Evolutionary conservation across 73 alveolate genomes (phyloP), one percentile per base, ranked within the genome.

Genomic region (Symbiodinium natans): DNA sequence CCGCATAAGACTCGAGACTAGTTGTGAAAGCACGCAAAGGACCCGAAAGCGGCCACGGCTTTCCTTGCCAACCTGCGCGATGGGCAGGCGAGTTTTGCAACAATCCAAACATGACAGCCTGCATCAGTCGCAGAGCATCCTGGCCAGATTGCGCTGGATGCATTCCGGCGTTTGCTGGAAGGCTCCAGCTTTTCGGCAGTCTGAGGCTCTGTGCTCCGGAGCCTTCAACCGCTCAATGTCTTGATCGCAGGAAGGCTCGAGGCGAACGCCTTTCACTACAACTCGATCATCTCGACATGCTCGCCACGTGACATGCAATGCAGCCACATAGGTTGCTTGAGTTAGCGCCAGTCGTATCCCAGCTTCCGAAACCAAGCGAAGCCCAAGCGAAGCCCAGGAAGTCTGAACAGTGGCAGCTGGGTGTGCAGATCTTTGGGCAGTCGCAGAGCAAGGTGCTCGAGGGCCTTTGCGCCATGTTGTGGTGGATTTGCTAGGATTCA

Each of bases 191-290:
- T n/a, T n/a, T n/a, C n/a, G n/a, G n/a, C n/a, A n/a, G n/a, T n/a
- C n/a, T 31, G 13, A 15, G 21, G 13, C 52, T 15, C 46, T 1
- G 34, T n/a, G 33, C n/a, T 42, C 21, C 15, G n/a, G n/a, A n/a
- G n/a, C n/a, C n/a, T n/a, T n/a, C n/a, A n/a, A n/a, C n/a, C n/a
- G n/a, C n/a, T 29, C 41, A 5, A 23, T 27, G 5, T 17, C 29
- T 25, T 29, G 71, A n/a, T 43, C 3, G 68, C 41, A 87, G 94
- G 94, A 27, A 46, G 42, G 52, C 41, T 87, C 31, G 84, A 56
- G 29, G 94, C 68, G 39, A 87, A 87, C 40, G 63, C 83, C 15
- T 87, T 87, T 87, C 94, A 87, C 63, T 87, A 87, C 84, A 87
- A 87, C 31, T 75, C 74, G 68, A 31, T 87, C 42, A 54, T 87